Percentiles rank a stretch among this genome's conserved stretches.
Evolutionary conservation across 2,329 filamentous ascomycete species (phyloP).

Genomic region (Fusarium beomiforme): DNA sequence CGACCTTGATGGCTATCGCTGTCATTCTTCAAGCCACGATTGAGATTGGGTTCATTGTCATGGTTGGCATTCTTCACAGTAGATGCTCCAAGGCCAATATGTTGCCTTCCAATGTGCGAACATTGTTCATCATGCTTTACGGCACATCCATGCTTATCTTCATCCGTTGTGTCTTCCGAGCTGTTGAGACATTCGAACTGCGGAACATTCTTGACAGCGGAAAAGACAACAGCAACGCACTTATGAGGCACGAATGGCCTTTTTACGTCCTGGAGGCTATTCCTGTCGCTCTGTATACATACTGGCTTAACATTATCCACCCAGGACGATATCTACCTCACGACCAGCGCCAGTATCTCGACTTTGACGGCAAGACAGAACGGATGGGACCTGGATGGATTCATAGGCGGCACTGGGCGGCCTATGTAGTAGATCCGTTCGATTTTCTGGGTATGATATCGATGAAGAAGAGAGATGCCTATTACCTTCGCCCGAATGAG

Average conservation of each 20-base stretch:
- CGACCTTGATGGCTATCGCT: conserved; percentile 62
- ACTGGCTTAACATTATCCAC: conserved; percentile 55
- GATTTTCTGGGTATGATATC: conserved; percentile 39
- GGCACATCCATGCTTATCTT: conserved; percentile 41
- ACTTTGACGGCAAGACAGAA: conserved; percentile 51
- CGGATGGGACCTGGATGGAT: conserved; percentile 42
- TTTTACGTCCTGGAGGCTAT: conserved; percentile 58
- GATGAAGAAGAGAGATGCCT: conserved; percentile 37
- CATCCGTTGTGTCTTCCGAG: conserved; percentile 39
- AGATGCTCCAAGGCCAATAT: conserved; percentile 32
- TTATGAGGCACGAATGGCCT: conserved; percentile 56
- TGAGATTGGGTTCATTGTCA: conserved; percentile 35
- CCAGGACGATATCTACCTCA: conserved; percentile 54
- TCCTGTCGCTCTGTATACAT: conserved; percentile 56
- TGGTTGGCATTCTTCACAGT: conserved; percentile 33
- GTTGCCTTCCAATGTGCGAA: conserved; percentile 37
- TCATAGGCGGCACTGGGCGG: conserved; percentile 34
- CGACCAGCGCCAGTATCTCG: conserved; percentile 52
- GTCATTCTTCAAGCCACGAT: conserved; percentile 52
- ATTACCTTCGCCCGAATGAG: conserved; percentile 32
- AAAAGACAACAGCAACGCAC: conserved; percentile 33
- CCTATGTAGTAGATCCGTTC: conserved; percentile 34
- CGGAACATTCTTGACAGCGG: conserved; percentile 16
- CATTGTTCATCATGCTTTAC: conserved; percentile 41
- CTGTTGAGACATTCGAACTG: conserved; percentile 39